Base-by-base conservation (phyloP, 257 asterid species). In the Solanum okadae region DNA sequence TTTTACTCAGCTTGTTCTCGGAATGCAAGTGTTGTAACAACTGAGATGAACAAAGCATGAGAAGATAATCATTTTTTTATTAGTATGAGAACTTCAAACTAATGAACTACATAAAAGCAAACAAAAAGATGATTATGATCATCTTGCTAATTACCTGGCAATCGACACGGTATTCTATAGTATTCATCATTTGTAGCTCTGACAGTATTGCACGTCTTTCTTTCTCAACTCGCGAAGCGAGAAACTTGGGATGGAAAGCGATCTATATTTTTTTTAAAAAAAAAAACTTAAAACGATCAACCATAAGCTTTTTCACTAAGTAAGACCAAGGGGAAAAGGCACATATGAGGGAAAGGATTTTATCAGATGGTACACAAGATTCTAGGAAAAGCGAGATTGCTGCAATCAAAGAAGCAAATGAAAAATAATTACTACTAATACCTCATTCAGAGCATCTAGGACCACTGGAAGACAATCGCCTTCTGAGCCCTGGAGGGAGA, bases 121-220 rank as follows among this genome's bases (percentile, higher is more conserved):
- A 77, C 23, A 84, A 84, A 67, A 31, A 88, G 89, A 76, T 83
- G 84, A 33, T 25, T 86, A 29, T 79, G 85, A 86, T 88, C 88
- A 86, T 70, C 89, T 63, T 59, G 90, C 35, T 83, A 67, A 83
- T 86, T 93, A 97, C 99, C 98, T 97, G 99, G 89, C 99, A 97
- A 94, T 97, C 99, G 86, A 97, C 99, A 63, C 99, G 99, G 91
- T 97, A 97, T 93, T 97, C 99, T 86, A 97, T 97, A 56, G 99
- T 97, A 92, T 97, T 97, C 99, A 97, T 97, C 99, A 97, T 97
- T 90, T 97, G 99, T 79, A 97, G 92, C 90, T 97, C 99, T 34
- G 98, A 96, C 86, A 97, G 91, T 91, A 97, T 96, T 63, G 98
- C 99, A 67, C 99, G 92, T 90, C 99, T 95, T 89, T 97, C 99